Percentiles rank a stretch among this genome's conserved stretches.
phyloP scores from a whole-genome alignment of 2,329 filamentous ascomycete genomes.

The Penicillium griseofulvum region DNA sequence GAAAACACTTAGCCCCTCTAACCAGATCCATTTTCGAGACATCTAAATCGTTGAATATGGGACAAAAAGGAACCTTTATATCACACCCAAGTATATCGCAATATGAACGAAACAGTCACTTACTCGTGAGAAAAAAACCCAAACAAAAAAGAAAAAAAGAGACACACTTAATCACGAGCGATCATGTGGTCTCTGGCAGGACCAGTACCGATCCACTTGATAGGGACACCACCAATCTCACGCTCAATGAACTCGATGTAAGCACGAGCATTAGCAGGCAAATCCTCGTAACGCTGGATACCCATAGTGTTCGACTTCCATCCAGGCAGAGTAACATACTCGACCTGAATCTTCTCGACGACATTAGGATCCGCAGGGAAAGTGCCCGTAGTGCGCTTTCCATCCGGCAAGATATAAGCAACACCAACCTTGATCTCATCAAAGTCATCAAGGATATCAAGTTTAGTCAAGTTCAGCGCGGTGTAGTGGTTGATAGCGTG shows the following conservation, averaged over 20 bases:
- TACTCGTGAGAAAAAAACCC: conserved; percentile 1
- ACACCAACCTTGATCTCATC: conserved; percentile 62
- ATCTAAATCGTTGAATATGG: conserved; percentile 14
- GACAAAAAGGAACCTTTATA: conserved; percentile 14
- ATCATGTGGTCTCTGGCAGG: conserved; percentile 63
- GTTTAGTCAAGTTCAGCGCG: conserved; percentile 61
- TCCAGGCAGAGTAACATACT: conserved; percentile 59
- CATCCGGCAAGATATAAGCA: conserved; percentile 53
- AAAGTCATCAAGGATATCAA: conserved; percentile 64
- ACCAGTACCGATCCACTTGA: conserved; percentile 64
- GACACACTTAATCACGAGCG: conserved; percentile 37
- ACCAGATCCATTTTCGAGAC: conserved; percentile 14
- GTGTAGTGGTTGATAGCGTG: conserved; percentile 55
- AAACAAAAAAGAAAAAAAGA: conserved; percentile 27
- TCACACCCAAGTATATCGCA: conserved; percentile 20
- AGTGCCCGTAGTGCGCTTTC: conserved; percentile 49
- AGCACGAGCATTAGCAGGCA: conserved; percentile 57
- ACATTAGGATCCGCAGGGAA: conserved; percentile 58
- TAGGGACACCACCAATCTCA: conserved; percentile 53
- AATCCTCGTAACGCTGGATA: conserved; percentile 54
- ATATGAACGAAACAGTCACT: conserved; percentile 7
- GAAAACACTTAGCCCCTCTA: neutral
- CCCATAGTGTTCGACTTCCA: conserved; percentile 63
- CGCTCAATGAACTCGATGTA: conserved; percentile 63
- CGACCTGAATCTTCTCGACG: conserved; percentile 54